Conservation (phyloP, 345 rosid genomes). For the Gynandropsis gynandra region DNA sequence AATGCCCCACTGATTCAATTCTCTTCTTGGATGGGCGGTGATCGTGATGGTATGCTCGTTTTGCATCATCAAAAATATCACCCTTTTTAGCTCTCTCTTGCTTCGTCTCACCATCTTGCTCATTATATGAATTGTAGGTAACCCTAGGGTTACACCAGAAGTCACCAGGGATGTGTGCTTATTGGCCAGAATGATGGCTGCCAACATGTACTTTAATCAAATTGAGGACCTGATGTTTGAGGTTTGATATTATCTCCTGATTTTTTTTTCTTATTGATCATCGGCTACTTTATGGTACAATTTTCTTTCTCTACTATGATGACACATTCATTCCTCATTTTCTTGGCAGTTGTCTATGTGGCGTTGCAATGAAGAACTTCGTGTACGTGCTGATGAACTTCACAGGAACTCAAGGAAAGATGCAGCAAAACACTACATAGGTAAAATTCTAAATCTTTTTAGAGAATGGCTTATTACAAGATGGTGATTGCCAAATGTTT, state of each 20-base stretch:
- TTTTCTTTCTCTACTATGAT: background rate
- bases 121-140: slow-evolving; percentile 42
- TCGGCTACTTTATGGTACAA: too few species aligned
- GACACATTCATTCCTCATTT: slow-evolving; percentile 2
- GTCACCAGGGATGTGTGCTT: slow-evolving; percentile 99
- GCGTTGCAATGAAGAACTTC: slow-evolving; percentile 98
- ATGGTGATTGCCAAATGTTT: too few species aligned
- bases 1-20: slow-evolving; percentile 97
- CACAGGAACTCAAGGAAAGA: slow-evolving; percentile 74
- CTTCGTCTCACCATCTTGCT: background rate
- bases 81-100: slow-evolving; percentile 1
- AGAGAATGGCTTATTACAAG: too few species aligned
- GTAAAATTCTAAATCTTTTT: slow-evolving; percentile 28
- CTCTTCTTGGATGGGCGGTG: slow-evolving; percentile 99
- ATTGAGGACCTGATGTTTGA: slow-evolving; percentile 98
- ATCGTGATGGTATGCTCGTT: slow-evolving; percentile 72
- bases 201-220: slow-evolving; percentile 82
- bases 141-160: slow-evolving; percentile 98
- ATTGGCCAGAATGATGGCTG: slow-evolving; percentile 98
- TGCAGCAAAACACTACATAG: slow-evolving; percentile 96
- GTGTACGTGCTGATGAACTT: slow-evolving; percentile 61
- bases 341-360: slow-evolving; percentile 91
- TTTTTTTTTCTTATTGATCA: background rate
- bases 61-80: background rate
- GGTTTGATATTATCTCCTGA: slow-evolving; percentile 33